phyloP scores from a whole-genome alignment of 176 grass and related monocot genomes.

The Avena insularis region DNA sequence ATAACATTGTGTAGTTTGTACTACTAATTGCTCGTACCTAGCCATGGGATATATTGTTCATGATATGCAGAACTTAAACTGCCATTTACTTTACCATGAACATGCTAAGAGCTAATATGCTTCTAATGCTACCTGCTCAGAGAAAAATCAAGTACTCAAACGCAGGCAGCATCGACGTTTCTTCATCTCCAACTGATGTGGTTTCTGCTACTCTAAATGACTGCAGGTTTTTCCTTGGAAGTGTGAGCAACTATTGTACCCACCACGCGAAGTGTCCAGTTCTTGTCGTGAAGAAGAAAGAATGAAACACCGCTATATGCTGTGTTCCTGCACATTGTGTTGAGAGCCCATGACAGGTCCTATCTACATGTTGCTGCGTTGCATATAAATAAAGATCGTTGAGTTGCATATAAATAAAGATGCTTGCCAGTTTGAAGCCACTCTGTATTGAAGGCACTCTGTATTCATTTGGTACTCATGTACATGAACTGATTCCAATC shows the following conservation, averaged over 20 bases:
- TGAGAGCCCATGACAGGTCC: background rate
- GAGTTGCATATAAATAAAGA: background rate
- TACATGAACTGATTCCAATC: background rate
- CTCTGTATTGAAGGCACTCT: background rate
- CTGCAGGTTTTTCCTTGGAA: constrained; percentile 21
- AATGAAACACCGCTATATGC: background rate
- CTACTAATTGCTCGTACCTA: background rate
- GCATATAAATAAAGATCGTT: background rate
- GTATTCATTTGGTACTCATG: background rate
- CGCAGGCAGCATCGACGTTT: background rate
- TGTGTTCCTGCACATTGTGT: background rate
- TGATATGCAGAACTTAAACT: background rate
- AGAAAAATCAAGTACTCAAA: background rate
- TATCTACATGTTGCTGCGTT: background rate
- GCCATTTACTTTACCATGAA: background rate
- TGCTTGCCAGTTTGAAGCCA: background rate
- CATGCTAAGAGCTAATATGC: background rate
- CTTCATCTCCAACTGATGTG: background rate
- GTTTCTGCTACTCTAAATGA: background rate
- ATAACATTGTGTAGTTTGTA: background rate
- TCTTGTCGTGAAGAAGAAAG: constrained; percentile 31
- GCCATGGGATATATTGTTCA: background rate
- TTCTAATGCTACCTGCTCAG: background rate
- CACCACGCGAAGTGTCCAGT: background rate
- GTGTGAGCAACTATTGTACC: constrained; percentile 29